These are phyloP conservation scores for Fusarium armeniacum DNA, from an alignment of 2,329 filamentous ascomycete species.

Conservation along the genomic window DNA sequence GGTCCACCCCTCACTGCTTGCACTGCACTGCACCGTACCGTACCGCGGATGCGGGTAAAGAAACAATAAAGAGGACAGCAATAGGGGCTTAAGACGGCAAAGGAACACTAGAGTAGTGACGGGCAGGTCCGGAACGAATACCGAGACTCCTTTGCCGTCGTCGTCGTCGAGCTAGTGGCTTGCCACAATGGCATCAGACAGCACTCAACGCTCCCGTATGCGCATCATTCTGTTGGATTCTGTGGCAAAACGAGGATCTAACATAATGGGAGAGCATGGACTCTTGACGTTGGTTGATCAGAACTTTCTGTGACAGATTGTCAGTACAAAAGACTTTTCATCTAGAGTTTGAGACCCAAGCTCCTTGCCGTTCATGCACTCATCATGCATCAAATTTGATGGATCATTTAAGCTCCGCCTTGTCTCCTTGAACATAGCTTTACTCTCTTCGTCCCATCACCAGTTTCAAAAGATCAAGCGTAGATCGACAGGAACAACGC, in stretches of 20 bases:
- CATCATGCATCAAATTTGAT: slow-evolving; percentile 3
- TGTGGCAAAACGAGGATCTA: neutral
- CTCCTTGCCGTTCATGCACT: neutral
- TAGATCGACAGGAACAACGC: neutral
- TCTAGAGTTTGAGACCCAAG: neutral
- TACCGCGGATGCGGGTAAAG: slow-evolving; percentile 18
- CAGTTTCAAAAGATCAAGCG: neutral
- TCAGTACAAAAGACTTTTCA: neutral
- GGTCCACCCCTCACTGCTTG: slow-evolving; percentile 12
- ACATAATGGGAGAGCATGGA: neutral
- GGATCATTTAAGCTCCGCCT: neutral
- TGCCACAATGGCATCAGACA: slow-evolving; percentile 5
- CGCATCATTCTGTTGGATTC: neutral
- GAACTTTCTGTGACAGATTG: neutral
- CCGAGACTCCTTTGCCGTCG: neutral
- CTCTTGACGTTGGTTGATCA: neutral
- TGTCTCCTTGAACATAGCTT: slow-evolving; percentile 1
- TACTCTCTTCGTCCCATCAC: neutral
- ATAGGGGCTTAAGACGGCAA: slow-evolving; percentile 3
- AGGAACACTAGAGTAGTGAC: neutral
- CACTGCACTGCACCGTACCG: slow-evolving; percentile 1
- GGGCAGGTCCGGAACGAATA: neutral
- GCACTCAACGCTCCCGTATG: neutral
- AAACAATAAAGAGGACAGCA: neutral
- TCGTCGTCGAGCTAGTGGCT: neutral